Percentiles rank a stretch among this genome's conserved stretches.
Conservation (phyloP, 1,139 yeast genomes). For the Sugiyamaella japonica region DNA sequence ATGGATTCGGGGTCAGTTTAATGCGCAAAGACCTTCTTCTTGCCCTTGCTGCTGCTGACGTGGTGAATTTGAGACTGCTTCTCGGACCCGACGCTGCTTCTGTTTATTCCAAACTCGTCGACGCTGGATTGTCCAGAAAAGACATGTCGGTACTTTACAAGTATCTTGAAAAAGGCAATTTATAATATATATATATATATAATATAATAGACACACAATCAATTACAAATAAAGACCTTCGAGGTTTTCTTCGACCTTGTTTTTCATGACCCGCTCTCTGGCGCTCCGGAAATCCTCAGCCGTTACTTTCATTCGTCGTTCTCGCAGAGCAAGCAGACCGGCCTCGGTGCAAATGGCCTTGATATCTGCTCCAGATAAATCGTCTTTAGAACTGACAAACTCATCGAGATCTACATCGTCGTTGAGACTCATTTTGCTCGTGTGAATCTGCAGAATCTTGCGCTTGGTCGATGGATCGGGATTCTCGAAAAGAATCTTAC, state of each 20-base stretch:
- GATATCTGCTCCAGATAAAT: constrained; percentile 95
- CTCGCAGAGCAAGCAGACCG: constrained; percentile 92
- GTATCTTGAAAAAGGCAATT: constrained; percentile 27
- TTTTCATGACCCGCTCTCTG: constrained; percentile 94
- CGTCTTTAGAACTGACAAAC: constrained; percentile 89
- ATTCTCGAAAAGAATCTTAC: constrained; percentile 93
- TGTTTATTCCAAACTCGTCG: constrained; percentile 36
- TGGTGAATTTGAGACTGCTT: constrained; percentile 31
- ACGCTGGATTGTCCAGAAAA: constrained; percentile 29
- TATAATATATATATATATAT: not conserved
- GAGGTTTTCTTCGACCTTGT: constrained; percentile 93
- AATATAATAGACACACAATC: constrained; percentile 5
- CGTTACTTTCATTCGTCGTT: constrained; percentile 97
- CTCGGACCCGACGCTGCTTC: constrained; percentile 35
- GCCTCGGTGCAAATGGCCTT: constrained; percentile 99
- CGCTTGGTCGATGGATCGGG: constrained; percentile 93
- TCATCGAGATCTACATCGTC: constrained; percentile 88
- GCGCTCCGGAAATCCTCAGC: constrained; percentile 94
- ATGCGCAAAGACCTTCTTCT: constrained; percentile 59
- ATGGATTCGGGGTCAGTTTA: constrained; percentile 57
- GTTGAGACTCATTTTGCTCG: constrained; percentile 89
- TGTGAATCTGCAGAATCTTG: constrained; percentile 90
- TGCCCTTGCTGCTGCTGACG: constrained; percentile 51
- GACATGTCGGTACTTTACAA: constrained; percentile 41
- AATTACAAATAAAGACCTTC: constrained; percentile 85